Evolutionary conservation across 495 filamentous ascomycete genomes (phyloP).

Genomic region (Glonium stellatum): DNA sequence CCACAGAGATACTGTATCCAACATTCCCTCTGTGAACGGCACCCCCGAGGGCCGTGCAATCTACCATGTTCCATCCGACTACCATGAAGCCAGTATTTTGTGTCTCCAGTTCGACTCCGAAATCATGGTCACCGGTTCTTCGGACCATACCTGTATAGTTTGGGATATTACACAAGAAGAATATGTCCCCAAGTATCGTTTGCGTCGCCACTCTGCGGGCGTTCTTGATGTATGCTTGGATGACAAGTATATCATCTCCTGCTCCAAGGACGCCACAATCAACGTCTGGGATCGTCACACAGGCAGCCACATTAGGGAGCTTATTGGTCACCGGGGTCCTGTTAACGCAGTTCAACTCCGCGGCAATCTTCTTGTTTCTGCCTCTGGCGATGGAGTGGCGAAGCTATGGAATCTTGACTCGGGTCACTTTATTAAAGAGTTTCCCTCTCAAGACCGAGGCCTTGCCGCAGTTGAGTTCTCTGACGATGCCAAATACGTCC

Average conservation of each 20-base stretch:
- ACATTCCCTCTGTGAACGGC: slow-evolving; percentile 43
- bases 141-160: slow-evolving; percentile 84
- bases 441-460: slow-evolving; percentile 76
- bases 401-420: slow-evolving; percentile 91
- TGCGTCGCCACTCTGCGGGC: slow-evolving; percentile 70
- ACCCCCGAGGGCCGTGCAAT: slow-evolving; percentile 39
- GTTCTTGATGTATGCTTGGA: slow-evolving; percentile 93
- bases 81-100: slow-evolving; percentile 85
- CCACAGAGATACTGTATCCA: slow-evolving; percentile 21
- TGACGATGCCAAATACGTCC: slow-evolving; percentile 79
- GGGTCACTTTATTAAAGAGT: slow-evolving; percentile 79
- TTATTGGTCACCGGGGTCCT: slow-evolving; percentile 78
- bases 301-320: slow-evolving; percentile 61
- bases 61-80: slow-evolving; percentile 33
- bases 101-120: slow-evolving; percentile 90
- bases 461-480: slow-evolving; percentile 94
- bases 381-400: slow-evolving; percentile 84
- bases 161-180: slow-evolving; percentile 62
- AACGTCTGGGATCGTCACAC: slow-evolving; percentile 87
- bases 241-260: slow-evolving; percentile 84
- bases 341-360: slow-evolving; percentile 94
- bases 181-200: slow-evolving; percentile 70
- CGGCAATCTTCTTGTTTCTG: slow-evolving; percentile 83
- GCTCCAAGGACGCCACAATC: slow-evolving; percentile 88
- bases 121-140: slow-evolving; percentile 91